Percentiles rank a stretch among this genome's conserved stretches.
Evolutionary conservation across 108 stramenopile genomes (phyloP).

Genomic region (Pseudonitzschia delicatissima): DNA sequence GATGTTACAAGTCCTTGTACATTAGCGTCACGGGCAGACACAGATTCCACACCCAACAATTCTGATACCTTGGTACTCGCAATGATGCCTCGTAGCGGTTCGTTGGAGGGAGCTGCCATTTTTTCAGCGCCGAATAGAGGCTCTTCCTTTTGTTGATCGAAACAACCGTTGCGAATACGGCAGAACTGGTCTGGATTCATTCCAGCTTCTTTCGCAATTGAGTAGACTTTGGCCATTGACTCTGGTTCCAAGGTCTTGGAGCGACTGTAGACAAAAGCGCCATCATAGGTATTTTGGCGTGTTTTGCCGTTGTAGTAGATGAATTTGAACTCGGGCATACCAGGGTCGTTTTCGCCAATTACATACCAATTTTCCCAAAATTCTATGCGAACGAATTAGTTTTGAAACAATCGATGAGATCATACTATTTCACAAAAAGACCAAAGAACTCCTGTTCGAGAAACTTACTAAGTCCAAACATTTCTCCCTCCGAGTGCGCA

Average conservation of each 20-base stretch:
- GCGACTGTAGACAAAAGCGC: conserved; percentile 95
- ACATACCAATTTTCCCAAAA: conserved; percentile 99
- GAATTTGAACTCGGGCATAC: conserved; percentile 87
- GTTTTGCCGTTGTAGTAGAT: conserved; percentile 97
- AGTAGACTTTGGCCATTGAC: conserved; percentile 82
- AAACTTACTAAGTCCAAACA: conserved; percentile 90
- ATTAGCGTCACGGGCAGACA: conserved; percentile 67
- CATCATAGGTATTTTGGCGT: conserved; percentile 95
- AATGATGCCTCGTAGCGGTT: conserved; percentile 77
- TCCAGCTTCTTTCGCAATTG: conserved; percentile 86
- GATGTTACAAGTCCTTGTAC: conserved; percentile 11
- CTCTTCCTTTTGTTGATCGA: conserved; percentile 37
- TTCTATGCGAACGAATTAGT: conserved; percentile 51
- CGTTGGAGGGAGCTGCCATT: conserved; percentile 34
- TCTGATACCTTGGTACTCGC: conserved; percentile 84
- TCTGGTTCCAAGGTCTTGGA: conserved; percentile 66
- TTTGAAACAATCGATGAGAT: neutral
- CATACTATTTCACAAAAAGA: neutral
- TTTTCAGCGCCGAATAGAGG: neutral
- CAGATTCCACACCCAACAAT: conserved; percentile 84
- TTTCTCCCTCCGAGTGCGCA: conserved; percentile 90
- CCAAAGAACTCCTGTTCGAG: neutral
- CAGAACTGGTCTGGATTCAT: conserved; percentile 92
- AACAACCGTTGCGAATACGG: conserved; percentile 88
- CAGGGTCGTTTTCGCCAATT: conserved; percentile 83